Evolutionary conservation across 176 grass and related monocot species (phyloP).

Genomic region (Guadua angustifolia): DNA sequence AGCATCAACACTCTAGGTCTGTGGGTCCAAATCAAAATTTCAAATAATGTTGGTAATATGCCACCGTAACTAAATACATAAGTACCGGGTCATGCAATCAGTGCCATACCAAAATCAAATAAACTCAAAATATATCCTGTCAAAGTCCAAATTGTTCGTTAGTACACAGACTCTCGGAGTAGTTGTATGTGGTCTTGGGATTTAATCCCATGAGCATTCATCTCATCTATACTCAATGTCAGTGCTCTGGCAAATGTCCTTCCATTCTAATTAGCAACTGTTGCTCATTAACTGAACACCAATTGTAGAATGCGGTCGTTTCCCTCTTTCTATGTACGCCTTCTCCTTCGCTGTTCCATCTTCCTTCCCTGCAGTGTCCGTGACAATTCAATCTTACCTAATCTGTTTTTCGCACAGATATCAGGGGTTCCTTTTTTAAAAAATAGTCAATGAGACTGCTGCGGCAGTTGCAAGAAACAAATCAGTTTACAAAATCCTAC

Average conservation of each 20-base stretch:
- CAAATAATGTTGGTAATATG: slow-evolving; percentile 1
- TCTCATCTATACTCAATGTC: not conserved
- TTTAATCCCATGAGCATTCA: not conserved
- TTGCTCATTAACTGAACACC: not conserved
- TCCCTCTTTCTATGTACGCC: not conserved
- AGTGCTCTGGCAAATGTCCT: not conserved
- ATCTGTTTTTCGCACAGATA: too few species aligned
- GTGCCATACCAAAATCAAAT: too few species aligned
- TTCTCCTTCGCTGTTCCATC: not conserved
- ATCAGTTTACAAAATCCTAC: too few species aligned
- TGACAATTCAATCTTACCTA: not conserved
- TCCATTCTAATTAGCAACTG: not conserved
- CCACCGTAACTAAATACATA: not conserved
- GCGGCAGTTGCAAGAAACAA: too few species aligned
- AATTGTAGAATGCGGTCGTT: not conserved
- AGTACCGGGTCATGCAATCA: too few species aligned
- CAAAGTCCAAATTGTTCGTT: not conserved
- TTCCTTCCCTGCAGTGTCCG: not conserved
- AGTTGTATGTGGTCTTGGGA: not conserved
- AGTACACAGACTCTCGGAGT: not conserved
- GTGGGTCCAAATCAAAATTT: not conserved
- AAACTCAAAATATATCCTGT: not conserved
- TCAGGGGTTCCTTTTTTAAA: too few species aligned
- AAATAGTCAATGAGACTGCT: too few species aligned
- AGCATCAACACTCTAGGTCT: not conserved